Evolutionary conservation across 225 moss, liverwort and hornwort genomes (phyloP).

Genomic region (Ulota crispa): DNA sequence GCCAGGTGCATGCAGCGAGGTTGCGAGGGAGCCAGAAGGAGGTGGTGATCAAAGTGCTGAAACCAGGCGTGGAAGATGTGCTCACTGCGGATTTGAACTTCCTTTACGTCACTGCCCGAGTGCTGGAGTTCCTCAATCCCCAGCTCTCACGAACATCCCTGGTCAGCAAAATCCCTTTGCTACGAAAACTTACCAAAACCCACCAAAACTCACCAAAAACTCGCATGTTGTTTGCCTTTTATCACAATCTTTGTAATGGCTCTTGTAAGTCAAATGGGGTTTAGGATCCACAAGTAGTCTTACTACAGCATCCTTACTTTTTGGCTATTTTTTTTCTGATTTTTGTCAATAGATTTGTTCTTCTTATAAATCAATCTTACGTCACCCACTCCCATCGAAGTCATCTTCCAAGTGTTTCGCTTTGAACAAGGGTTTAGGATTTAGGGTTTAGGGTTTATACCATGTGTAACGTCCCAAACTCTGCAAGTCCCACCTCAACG

Average conservation of each 20-base stretch:
- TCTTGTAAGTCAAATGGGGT: background rate
- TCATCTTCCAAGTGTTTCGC: too few relatives aligned
- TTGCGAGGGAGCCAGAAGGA: conserved; percentile 84
- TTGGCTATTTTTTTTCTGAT: background rate
- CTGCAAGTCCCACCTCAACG: too few relatives aligned
- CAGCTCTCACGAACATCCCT: conserved; percentile 82
- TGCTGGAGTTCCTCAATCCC: conserved; percentile 91
- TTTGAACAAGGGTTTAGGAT: too few relatives aligned
- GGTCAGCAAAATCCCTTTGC: conserved; percentile 38
- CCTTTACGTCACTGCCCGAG: conserved; percentile 87
- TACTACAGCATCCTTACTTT: background rate
- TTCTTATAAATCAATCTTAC: too few relatives aligned
- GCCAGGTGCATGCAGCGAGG: conserved; percentile 94
- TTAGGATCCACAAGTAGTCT: too few relatives aligned
- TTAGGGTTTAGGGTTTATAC: too few relatives aligned
- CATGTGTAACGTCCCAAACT: too few relatives aligned
- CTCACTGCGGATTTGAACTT: conserved; percentile 90
- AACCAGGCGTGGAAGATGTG: conserved; percentile 90
- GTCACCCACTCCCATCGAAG: too few relatives aligned
- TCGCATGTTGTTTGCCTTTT: background rate
- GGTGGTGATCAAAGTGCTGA: conserved; percentile 94
- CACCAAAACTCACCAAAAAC: background rate
- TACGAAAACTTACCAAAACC: too few relatives aligned
- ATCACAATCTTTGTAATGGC: background rate
- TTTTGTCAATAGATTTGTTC: too few relatives aligned